These are phyloP conservation scores for Auriscalpium orientale DNA, from an alignment of 768 basidiomycete species.

Conservation along the genomic window DNA sequence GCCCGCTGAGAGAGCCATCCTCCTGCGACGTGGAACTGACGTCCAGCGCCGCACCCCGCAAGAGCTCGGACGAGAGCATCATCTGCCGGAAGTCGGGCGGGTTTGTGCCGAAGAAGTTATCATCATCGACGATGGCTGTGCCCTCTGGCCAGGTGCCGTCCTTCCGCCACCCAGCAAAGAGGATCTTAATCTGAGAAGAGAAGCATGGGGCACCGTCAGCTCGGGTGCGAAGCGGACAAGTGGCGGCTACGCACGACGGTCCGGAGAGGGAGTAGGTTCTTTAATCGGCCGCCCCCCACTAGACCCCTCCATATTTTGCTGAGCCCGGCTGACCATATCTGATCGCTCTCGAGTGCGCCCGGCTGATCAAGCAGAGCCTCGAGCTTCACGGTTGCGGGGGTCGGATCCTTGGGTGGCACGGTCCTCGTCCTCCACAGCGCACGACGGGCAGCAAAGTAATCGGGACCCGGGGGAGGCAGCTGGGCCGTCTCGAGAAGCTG, in stretches of 20 bases:
- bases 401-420: constrained; percentile 15
- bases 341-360: constrained; percentile 40
- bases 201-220: constrained; percentile 2
- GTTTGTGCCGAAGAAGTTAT: constrained; percentile 10
- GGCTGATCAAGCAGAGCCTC: constrained; percentile 42
- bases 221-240: neutral
- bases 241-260: constrained; percentile 44
- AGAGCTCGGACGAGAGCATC: too few relatives aligned
- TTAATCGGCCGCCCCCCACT: constrained; percentile 48
- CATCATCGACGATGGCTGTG: constrained; percentile 18
- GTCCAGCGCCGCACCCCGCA: too few relatives aligned
- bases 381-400: constrained; percentile 27
- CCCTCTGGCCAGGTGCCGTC: constrained; percentile 73
- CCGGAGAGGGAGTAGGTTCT: constrained; percentile 51
- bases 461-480: constrained; percentile 58
- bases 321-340: constrained; percentile 49
- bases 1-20: too few relatives aligned
- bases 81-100: too few relatives aligned
- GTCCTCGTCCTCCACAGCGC: constrained; percentile 47
- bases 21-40: too few relatives aligned
- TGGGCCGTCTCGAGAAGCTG: constrained; percentile 28
- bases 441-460: constrained; percentile 54
- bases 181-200: constrained; percentile 53
- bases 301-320: constrained; percentile 60
- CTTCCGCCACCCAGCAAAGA: constrained; percentile 68